Evolutionary conservation across 73 alveolate genomes (phyloP), one percentile per base, ranked within the genome.

Genomic region (Blepharisma stoltei): DNA sequence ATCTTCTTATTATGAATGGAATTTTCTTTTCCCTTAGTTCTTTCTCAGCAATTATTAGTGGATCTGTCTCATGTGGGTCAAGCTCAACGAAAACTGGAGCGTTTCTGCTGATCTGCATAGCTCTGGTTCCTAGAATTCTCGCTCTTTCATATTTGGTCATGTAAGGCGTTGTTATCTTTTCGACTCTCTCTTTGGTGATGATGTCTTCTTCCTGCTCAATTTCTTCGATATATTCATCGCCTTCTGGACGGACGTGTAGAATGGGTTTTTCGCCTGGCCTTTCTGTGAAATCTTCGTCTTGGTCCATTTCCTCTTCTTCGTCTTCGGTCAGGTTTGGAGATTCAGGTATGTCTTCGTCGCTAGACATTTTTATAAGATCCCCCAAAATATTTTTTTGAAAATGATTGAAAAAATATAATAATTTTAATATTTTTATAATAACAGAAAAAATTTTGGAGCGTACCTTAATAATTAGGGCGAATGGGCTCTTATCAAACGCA

Each of bases 111-210:
- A 96, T 93, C 80, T 96, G 95, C 18, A 96, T 80, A 7, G 99
- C 99, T 50, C 99, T 84, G 9, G 99, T 95, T 4, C 99, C 99
- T 21, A 96, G 88, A 44, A 96, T 89, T 85, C 99, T 88, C 20
- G 99, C 99, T 85, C 93, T 88, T 86, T 95, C 99, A 80, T 93
- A 96, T 89, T 96, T 96, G 45, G 99, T 96, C 86, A 96, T 80
- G 92, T 83, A 96, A 6, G 96, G 94, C 7, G 98, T 88, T 11
- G 99, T 86, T 7, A 84, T 85, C 78, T 94, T 81, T 60, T 60
- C 73, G 2, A 9, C 11, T 8, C 23, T 60, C 47, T 60, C 73
- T 14, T 8, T 11, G 14, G 48, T 25, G 11, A 14, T 14, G 14
- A 14, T 60, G 11, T 9, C 14, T 60, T 25, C 73, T 9, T 60